Conservation (phyloP, 306 rosid species). For the Vigna angularis region DNA sequence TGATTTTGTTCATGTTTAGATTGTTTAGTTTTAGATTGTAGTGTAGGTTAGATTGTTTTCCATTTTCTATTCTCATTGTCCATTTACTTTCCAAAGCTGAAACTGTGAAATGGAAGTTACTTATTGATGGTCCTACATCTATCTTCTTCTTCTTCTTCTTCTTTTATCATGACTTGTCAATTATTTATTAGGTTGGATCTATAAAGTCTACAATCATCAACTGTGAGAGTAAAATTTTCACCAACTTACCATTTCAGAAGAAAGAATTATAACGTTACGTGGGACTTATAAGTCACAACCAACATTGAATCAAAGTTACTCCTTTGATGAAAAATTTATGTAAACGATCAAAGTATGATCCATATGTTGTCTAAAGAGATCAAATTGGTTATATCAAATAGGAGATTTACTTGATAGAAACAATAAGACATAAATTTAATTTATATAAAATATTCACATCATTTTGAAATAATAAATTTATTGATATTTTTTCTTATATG, state of each 20-base stretch:
- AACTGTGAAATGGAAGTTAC: conserved; percentile 39
- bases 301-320: conserved; percentile 18
- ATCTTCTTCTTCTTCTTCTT: background rate
- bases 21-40: background rate
- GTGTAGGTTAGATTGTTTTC: conserved; percentile 21
- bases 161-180: background rate
- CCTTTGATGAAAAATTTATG: background rate
- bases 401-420: no score
- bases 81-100: conserved; percentile 31
- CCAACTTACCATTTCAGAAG: background rate
- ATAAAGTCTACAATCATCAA: conserved; percentile 26
- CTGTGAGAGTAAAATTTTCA: background rate
- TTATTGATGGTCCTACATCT: conserved; percentile 46
- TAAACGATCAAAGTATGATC: background rate
- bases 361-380: background rate
- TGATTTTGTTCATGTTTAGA: conserved; percentile 1
- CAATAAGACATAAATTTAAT: no score
- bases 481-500: no score
- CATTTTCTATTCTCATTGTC: conserved; percentile 2
- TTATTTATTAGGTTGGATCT: background rate
- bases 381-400: background rate
- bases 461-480: no score
- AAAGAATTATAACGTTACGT: conserved; percentile 38
- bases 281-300: conserved; percentile 27
- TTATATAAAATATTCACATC: no score